phyloP scores from a whole-genome alignment of 257 asterid genomes.

The Leonotis leonurus region DNA sequence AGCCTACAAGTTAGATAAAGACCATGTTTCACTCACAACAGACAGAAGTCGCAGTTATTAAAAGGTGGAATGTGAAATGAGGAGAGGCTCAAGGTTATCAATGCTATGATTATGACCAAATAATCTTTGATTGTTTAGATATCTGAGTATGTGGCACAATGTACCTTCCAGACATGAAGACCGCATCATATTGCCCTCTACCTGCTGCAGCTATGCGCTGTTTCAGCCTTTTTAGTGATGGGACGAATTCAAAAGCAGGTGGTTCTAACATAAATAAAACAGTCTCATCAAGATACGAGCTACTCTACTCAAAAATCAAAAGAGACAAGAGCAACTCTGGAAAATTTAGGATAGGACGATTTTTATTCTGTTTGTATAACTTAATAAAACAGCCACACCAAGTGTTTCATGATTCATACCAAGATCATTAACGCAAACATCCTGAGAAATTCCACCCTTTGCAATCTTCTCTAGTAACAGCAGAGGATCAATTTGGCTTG shows the following conservation, averaged over 20 bases:
- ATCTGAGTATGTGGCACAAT: not conserved
- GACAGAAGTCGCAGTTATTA: not conserved
- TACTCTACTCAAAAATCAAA: not conserved
- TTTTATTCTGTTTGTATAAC: too few relatives aligned
- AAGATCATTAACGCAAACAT: slow-evolving; percentile 75
- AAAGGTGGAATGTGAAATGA: not conserved
- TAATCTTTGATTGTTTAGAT: not conserved
- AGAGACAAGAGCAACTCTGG: not conserved
- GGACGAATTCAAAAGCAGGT: slow-evolving; percentile 93
- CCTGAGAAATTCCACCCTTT: slow-evolving; percentile 72
- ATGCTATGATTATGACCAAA: not conserved
- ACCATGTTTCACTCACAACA: not conserved
- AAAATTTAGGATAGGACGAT: not conserved
- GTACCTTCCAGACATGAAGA: slow-evolving; percentile 97
- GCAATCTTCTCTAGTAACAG: slow-evolving; percentile 70
- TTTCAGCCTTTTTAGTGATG: slow-evolving; percentile 76
- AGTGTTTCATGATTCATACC: slow-evolving; percentile 35
- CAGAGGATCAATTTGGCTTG: slow-evolving; percentile 74
- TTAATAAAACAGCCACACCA: not conserved
- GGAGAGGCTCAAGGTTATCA: not conserved
- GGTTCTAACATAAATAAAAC: slow-evolving; percentile 37
- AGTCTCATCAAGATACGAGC: not conserved
- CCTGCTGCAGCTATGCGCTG: slow-evolving; percentile 79
- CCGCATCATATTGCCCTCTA: slow-evolving; percentile 78
- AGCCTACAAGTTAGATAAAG: not conserved